Conservation (phyloP, 306 rosid species). For the Carpinus fangiana region DNA sequence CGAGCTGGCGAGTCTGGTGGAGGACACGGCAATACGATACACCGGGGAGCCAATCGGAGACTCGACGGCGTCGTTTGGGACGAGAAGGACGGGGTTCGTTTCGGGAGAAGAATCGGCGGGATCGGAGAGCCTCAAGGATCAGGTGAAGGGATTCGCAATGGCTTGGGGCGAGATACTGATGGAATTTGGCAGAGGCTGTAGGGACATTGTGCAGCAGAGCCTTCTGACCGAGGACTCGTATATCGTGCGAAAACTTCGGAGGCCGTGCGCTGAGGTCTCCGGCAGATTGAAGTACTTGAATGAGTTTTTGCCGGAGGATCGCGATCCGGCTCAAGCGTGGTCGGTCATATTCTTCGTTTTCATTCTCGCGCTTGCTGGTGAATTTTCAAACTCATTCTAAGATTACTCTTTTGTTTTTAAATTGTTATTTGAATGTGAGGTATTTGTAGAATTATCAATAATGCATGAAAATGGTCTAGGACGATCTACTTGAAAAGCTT, state of each 20-base stretch:
- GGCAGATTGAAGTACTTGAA: constrained; percentile 70
- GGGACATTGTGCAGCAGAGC: constrained; percentile 77
- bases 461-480: background rate
- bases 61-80: constrained; percentile 39
- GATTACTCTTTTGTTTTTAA: too few relatives aligned
- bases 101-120: constrained; percentile 38
- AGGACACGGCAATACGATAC: constrained; percentile 48
- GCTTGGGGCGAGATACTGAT: constrained; percentile 88
- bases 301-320: constrained; percentile 92
- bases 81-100: constrained; percentile 25
- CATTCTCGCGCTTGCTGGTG: constrained; percentile 79
- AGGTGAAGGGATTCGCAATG: constrained; percentile 70
- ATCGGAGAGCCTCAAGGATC: constrained; percentile 76
- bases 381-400: background rate
- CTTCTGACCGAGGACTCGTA: constrained; percentile 65
- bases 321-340: constrained; percentile 92
- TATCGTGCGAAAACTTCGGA: constrained; percentile 51
- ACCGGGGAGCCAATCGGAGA: constrained; percentile 47
- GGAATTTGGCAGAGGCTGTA: constrained; percentile 80
- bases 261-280: constrained; percentile 64
- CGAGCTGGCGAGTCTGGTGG: constrained; percentile 61
- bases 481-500: background rate
- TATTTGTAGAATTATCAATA: background rate
- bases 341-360: constrained; percentile 69
- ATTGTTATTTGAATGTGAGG: background rate